Base-by-base conservation (phyloP, 2,329 filamentous ascomycete species). In the Hypocreales sp. region DNA sequence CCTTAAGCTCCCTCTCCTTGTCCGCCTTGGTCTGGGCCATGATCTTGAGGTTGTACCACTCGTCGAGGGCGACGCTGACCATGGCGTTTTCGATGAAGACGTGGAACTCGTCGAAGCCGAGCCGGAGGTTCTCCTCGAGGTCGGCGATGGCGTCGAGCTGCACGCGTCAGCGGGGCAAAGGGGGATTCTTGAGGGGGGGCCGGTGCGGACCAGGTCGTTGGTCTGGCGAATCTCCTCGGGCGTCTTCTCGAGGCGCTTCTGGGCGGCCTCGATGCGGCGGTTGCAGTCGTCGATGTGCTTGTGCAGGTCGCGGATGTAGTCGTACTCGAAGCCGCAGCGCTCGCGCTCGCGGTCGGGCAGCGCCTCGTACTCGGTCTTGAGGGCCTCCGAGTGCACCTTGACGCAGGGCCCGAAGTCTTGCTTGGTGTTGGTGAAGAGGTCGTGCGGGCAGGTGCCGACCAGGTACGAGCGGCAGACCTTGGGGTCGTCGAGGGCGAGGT, bases 401-500 rank as follows among this genome's bases (percentile, higher is more conserved):
- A 81, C 71, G 47, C 90, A 98, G 1, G 74, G 70, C 3, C 90
- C 90, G 19, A 95, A 70, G 51, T 98, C 90, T 32, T 95, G 86
- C 61, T 94, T 95, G 24, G 90, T 98, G 59, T 98, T 98, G 39
- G 87, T 98, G 67, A 98, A 98, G 47, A 98, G 82, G 50, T 98
- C 90, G 63, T 95, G 87, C 1, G 90, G 90, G 53, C 90, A 98
- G 32, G 82, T 92, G 42, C 90, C 90, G 35, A 72, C 84, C 26
- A 98, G 70, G 53, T 87, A 95, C 12, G 86, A 94, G 30, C 83
- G 81, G 62, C 90, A 98, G 42, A 93, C 81, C 57, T 92, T 94
- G 29, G 80, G 68, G 53, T 95, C 90, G 33, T 75, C 90, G 43
- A 98, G 79, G 37, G 79, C 78, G 41, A 95, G 70, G 52, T 92